A percentile compares a stretch with the other conserved stretches of the same genome.
Conservation (phyloP, 2,329 filamentous ascomycete genomes). For the Leptographium galeiforme region DNA sequence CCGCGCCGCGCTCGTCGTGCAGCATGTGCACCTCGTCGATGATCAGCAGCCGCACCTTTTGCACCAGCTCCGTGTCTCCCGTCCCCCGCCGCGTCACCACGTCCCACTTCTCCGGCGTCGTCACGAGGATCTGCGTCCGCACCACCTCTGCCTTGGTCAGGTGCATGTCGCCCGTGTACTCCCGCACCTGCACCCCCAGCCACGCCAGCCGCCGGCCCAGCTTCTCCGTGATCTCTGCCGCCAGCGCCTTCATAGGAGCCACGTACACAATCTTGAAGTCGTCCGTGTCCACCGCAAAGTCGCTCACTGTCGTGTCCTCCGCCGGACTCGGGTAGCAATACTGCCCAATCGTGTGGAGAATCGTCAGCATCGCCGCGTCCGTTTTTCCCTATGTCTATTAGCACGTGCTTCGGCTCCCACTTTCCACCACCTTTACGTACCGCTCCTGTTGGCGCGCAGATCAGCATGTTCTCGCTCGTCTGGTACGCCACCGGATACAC, state of each 20-base stretch:
- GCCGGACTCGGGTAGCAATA: conserved; percentile 70
- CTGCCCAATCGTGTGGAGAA: conserved; percentile 79
- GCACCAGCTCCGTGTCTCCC: conserved; percentile 91
- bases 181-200: conserved; percentile 83
- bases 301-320: conserved; percentile 56
- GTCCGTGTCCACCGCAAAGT: conserved; percentile 71
- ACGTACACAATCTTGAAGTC: conserved; percentile 99
- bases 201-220: conserved; percentile 82
- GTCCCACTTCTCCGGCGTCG: conserved; percentile 98
- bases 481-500: conserved; percentile 92
- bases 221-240: conserved; percentile 92
- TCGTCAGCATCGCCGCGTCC: conserved; percentile 92
- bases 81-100: conserved; percentile 95
- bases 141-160: conserved; percentile 93
- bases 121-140: conserved; percentile 94
- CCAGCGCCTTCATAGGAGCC: conserved; percentile 95
- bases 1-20: conserved; percentile 91
- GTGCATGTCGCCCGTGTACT: conserved; percentile 98
- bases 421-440: conserved; percentile 25
- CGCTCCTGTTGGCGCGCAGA: conserved; percentile 93
- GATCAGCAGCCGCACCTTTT: conserved; percentile 90
- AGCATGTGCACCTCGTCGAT: conserved; percentile 99
- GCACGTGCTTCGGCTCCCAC: no score
- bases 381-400: conserved; percentile 60
- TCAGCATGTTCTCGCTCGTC: conserved; percentile 96